Base-by-base conservation (phyloP, 208 protist genomes). In the Crithidia fasciculata region DNA sequence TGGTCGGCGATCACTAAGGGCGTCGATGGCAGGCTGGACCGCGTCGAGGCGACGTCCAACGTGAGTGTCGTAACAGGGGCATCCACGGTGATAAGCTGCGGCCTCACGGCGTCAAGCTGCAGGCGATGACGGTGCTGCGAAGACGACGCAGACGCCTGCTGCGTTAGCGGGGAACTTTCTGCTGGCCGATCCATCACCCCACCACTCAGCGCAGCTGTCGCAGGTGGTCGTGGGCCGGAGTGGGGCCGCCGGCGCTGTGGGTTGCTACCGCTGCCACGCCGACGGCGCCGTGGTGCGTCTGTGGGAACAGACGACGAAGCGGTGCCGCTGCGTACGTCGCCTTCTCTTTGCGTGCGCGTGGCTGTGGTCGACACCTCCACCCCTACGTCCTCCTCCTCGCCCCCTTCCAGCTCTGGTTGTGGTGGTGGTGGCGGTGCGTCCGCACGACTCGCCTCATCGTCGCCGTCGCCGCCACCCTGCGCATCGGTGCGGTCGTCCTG, bases 41-140 rank as follows among this genome's bases (percentile, higher is more conserved):
- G 66, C 9, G 73, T 72, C 5, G 73, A 73, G 7, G 73, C 36
- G 18, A 73, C 60, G 15, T 69, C 73, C 59, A 73, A 40, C 36
- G 59, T 69, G 16, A 49, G 50, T 44, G 37, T 69, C 18, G 59
- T 36, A 8, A 62, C 8, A 15, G 49, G 65, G 9, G 50, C 59
- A 65, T 78, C 66, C 4, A 72, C 60, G 9, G 43, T 50, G 37
- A 73, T 41, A 16, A 56, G 59, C 19, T 65, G 55, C 18, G 66
- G 49, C 19, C 49, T 47, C 19, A 49, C 52, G 3, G 66, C 37
- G 12, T 43, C 12, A 10, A 61, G 52, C 41, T 49, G 19, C 58
- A 78, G 43, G 28, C 15, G 52, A 15, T 28, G 19, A 9, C 66
- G 53, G 41, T 78, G 73, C 10, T 19, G 15, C 6, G 50, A 39